Conservation (phyloP, 2,329 filamentous ascomycete species). For the Ascochyta koolunga region DNA sequence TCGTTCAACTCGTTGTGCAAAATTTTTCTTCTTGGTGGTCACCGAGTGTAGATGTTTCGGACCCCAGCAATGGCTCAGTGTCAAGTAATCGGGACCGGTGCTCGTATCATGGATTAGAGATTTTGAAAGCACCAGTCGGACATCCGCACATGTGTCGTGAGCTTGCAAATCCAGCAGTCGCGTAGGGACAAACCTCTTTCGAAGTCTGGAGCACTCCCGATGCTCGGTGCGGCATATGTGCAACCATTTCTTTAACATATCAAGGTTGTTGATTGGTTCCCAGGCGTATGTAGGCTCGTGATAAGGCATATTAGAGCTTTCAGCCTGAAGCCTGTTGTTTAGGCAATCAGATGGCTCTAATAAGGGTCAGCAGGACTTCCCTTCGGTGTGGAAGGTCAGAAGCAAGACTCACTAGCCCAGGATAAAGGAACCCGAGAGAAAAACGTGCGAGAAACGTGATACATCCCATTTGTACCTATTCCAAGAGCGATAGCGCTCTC, state of each 20-base stretch:
- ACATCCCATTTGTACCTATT: not conserved
- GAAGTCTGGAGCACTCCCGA: not conserved
- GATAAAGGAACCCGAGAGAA: not conserved
- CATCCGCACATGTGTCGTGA: not conserved
- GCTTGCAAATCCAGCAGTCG: constrained; percentile 2
- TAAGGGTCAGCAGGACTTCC: no score
- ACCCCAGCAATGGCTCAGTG: constrained; percentile 11
- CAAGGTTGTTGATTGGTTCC: not conserved
- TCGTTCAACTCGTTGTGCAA: not conserved
- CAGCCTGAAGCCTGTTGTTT: not conserved
- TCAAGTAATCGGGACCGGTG: not conserved
- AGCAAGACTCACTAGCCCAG: not conserved
- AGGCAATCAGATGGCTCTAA: no score
- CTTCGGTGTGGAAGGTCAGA: no score
- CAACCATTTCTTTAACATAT: constrained; percentile 1
- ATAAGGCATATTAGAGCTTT: not conserved
- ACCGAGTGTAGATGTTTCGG: not conserved
- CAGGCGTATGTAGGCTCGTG: not conserved
- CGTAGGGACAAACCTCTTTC: not conserved
- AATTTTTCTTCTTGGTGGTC: not conserved
- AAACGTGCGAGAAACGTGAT: not conserved
- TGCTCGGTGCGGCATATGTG: not conserved
- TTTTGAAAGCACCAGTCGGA: not conserved
- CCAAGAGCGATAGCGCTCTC: not conserved
- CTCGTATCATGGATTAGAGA: not conserved